These are phyloP conservation scores for Diaporthe sp. DNA, from an alignment of 2,329 filamentous ascomycete species.

Conservation along the genomic window DNA sequence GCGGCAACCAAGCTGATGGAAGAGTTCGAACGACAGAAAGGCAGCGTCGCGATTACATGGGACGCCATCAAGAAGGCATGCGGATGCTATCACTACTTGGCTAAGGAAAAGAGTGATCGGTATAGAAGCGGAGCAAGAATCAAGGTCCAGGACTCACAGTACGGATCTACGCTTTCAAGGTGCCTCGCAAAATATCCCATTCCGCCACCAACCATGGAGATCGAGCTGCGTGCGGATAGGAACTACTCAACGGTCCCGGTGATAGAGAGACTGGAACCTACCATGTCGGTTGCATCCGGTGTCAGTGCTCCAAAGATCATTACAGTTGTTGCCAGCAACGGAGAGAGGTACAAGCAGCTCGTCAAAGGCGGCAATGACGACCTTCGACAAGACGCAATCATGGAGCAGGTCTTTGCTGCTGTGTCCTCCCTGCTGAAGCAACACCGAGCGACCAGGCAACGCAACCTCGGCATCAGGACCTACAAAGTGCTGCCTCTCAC, in stretches of 20 bases:
- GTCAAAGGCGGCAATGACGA: slow-evolving; percentile 98
- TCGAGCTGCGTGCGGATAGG: slow-evolving; percentile 77
- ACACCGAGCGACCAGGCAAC: slow-evolving; percentile 87
- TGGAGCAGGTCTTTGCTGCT: slow-evolving; percentile 99
- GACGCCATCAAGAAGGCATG: slow-evolving; percentile 78
- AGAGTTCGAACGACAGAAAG: slow-evolving; percentile 63
- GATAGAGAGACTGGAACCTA: slow-evolving; percentile 77
- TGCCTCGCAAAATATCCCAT: slow-evolving; percentile 74
- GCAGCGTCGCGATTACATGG: slow-evolving; percentile 69
- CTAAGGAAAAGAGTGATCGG: slow-evolving; percentile 59
- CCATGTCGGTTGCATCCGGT: slow-evolving; percentile 87
- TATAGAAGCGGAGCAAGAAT: slow-evolving; percentile 65
- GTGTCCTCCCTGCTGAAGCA: slow-evolving; percentile 90
- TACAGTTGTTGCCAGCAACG: slow-evolving; percentile 82
- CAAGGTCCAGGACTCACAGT: slow-evolving; percentile 65
- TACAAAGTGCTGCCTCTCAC: slow-evolving; percentile 97
- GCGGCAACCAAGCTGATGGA: slow-evolving; percentile 78
- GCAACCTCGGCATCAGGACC: slow-evolving; percentile 89
- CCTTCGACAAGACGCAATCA: slow-evolving; percentile 94
- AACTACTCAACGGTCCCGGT: slow-evolving; percentile 82
- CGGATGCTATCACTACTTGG: slow-evolving; percentile 72
- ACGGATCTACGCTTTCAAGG: slow-evolving; percentile 71
- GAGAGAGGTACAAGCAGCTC: slow-evolving; percentile 84
- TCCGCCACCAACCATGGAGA: slow-evolving; percentile 89
- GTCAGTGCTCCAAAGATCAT: slow-evolving; percentile 95